Evolutionary conservation across 73 alveolate species (phyloP).

Genomic region (Paramecium sexaurelia): DNA sequence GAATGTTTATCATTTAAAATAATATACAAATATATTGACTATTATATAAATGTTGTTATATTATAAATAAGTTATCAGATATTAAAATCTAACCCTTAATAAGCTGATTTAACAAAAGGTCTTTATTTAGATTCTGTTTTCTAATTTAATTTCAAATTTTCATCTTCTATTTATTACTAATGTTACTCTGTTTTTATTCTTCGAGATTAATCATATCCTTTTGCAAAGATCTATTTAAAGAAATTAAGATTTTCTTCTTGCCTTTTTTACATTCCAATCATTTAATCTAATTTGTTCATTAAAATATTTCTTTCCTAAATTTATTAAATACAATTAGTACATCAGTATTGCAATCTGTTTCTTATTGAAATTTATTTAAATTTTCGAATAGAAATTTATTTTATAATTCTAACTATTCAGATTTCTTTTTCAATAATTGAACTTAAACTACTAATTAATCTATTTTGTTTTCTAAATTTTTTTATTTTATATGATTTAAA

Average conservation of each 20-base stretch:
- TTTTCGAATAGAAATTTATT: not conserved
- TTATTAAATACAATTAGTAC: not conserved
- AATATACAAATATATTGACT: not conserved
- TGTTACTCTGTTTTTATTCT: conserved; percentile 22
- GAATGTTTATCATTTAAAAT: not conserved
- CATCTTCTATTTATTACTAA: not conserved
- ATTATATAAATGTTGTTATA: not conserved
- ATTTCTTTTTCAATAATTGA: conserved; percentile 4
- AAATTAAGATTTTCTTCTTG: conserved; percentile 16
- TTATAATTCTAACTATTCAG: not conserved
- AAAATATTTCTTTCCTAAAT: not conserved
- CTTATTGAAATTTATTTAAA: not conserved
- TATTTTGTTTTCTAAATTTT: not conserved
- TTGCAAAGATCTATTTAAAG: conserved; percentile 5
- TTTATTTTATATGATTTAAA: not conserved
- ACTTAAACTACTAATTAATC: conserved; percentile 27
- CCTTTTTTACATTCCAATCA: conserved; percentile 14
- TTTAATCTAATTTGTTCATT: conserved; percentile 21
- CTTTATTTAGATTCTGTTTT: conserved; percentile 21
- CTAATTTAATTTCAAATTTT: not conserved
- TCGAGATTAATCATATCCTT: conserved; percentile 41
- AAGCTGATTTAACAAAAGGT: conserved; percentile 32
- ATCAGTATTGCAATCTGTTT: conserved; percentile 24
- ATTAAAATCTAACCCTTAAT: conserved; percentile 22
- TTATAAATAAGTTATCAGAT: not conserved